A percentile compares a stretch with the other conserved stretches of the same genome.
Conservation (phyloP, 805 yeast species). For the Myxozyma melibiosi region DNA sequence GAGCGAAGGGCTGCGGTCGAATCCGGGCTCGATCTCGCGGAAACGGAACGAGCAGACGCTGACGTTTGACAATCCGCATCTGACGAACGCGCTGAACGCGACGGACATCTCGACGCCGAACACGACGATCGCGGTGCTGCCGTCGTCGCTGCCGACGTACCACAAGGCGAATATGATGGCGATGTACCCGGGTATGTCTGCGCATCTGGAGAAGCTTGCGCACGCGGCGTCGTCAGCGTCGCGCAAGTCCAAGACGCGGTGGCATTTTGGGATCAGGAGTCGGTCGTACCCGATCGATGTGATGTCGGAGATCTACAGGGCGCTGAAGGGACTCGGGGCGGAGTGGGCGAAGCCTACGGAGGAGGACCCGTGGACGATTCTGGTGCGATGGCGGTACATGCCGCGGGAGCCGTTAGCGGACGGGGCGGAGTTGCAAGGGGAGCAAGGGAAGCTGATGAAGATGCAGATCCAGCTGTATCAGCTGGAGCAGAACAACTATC, state of each 20-base stretch:
- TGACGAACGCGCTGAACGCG: conserved; percentile 41
- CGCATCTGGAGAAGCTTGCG: conserved; percentile 45
- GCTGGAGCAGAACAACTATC: conserved; percentile 90
- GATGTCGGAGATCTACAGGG: conserved; percentile 97
- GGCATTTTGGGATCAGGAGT: conserved; percentile 98
- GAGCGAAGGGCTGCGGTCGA: conserved; percentile 24
- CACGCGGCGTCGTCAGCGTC: conserved; percentile 49
- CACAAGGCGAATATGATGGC: conserved; percentile 84
- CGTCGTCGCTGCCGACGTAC: conserved; percentile 90
- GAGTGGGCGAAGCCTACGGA: conserved; percentile 97
- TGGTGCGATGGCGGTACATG: conserved; percentile 88
- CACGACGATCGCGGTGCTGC: conserved; percentile 87
- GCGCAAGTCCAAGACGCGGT: conserved; percentile 88
- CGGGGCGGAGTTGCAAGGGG: conserved; percentile 35
- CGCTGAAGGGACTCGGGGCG: conserved; percentile 89
- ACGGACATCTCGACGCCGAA: conserved; percentile 51
- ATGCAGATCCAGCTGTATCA: conserved; percentile 97
- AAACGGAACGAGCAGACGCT: conserved; percentile 44
- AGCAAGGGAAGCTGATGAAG: conserved; percentile 61
- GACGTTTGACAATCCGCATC: conserved; percentile 45
- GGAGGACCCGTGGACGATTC: conserved; percentile 81
- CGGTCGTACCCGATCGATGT: conserved; percentile 96
- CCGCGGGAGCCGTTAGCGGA: conserved; percentile 38
- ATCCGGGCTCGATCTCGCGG: conserved; percentile 27
- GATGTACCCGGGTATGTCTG: conserved; percentile 29